These are phyloP conservation scores for Jaltomata sinuosa DNA, from an alignment of 257 asterid species.

Conservation along the genomic window DNA sequence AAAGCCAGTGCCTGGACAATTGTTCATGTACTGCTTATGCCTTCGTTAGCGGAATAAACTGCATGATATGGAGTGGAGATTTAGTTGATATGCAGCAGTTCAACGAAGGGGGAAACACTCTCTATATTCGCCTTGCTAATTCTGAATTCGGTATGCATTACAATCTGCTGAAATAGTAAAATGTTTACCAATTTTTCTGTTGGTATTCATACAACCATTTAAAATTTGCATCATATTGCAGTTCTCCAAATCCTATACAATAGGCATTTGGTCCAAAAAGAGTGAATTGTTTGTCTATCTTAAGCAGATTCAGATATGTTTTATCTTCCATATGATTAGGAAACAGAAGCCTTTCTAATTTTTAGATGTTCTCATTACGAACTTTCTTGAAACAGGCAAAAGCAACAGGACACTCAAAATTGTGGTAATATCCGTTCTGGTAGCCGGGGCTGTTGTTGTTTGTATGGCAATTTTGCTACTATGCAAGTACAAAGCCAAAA, in stretches of 20 bases:
- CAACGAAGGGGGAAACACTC: constrained; percentile 33
- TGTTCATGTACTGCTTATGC: constrained; percentile 73
- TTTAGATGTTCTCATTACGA: neutral
- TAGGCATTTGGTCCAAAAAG: neutral
- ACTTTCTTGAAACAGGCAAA: constrained; percentile 13
- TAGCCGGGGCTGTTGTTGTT: constrained; percentile 26
- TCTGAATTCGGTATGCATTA: constrained; percentile 46
- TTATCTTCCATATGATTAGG: neutral
- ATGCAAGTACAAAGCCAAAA: constrained; percentile 18
- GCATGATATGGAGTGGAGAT: constrained; percentile 60
- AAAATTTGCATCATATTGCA: neutral
- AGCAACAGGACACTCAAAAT: constrained; percentile 12
- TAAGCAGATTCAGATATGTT: too few species aligned
- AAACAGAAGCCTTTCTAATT: neutral
- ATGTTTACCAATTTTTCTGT: neutral
- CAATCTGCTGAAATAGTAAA: neutral
- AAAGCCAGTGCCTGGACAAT: constrained; percentile 31
- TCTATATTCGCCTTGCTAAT: constrained; percentile 42
- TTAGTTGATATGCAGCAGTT: constrained; percentile 55
- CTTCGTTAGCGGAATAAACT: constrained; percentile 38
- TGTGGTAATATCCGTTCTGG: constrained; percentile 18
- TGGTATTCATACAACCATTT: neutral
- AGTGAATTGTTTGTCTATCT: too few species aligned
- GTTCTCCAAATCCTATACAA: neutral
- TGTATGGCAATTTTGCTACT: constrained; percentile 29